Conservation (phyloP, 1,284 basidiomycete genomes). For the Thecaphora thlaspeos region DNA sequence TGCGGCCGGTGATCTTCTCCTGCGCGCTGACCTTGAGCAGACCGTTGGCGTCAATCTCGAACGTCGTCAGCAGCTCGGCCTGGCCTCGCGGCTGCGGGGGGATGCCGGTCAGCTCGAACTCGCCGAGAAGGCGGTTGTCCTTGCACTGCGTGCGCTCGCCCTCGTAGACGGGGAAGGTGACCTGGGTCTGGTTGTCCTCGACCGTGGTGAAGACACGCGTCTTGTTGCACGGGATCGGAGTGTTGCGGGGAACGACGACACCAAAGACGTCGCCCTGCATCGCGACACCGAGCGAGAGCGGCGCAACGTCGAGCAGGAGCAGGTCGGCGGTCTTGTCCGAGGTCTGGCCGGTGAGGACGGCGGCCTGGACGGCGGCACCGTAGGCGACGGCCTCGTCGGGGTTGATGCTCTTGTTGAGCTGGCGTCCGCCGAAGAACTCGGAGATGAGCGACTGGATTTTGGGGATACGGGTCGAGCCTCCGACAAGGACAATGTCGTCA, state of each 20-base stretch:
- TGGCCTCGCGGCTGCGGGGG: conserved; percentile 57
- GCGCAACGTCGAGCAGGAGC: conserved; percentile 57
- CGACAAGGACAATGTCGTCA: conserved; percentile 98
- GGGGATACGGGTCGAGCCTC: conserved; percentile 99
- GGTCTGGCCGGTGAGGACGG: conserved; percentile 58
- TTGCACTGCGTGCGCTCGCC: conserved; percentile 58
- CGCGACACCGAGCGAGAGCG: conserved; percentile 58
- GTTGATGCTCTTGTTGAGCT: conserved; percentile 88
- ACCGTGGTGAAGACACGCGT: conserved; percentile 57
- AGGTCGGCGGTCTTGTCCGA: conserved; percentile 58
- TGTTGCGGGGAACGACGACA: conserved; percentile 57
- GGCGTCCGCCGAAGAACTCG: conserved; percentile 94
- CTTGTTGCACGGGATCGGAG: conserved; percentile 57
- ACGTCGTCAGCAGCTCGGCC: conserved; percentile 56
- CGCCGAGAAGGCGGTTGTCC: conserved; percentile 58
- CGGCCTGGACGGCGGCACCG: conserved; percentile 58
- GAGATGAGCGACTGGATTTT: conserved; percentile 98
- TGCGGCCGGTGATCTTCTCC: conserved; percentile 57
- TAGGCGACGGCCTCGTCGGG: conserved; percentile 62
- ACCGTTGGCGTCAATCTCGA: conserved; percentile 58
- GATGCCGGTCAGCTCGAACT: conserved; percentile 58
- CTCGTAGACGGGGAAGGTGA: conserved; percentile 59
- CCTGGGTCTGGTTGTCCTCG: conserved; percentile 58
- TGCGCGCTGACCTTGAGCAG: conserved; percentile 56
- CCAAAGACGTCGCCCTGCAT: conserved; percentile 58